Conservation (phyloP, 805 yeast species). For the Naumovozyma baii region DNA sequence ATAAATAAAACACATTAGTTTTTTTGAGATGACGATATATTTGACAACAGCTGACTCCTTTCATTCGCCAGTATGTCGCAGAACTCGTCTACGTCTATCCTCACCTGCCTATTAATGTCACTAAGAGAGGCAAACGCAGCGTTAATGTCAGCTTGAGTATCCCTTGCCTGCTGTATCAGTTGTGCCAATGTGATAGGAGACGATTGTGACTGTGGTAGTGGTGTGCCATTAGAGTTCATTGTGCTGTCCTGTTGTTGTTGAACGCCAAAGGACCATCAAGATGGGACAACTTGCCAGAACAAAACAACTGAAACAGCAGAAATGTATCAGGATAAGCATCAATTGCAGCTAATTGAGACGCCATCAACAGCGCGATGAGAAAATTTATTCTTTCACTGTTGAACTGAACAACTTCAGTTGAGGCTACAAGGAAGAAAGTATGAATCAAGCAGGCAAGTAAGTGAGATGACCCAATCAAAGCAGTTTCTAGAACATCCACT, state of each 20-base stretch:
- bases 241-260: too few species aligned
- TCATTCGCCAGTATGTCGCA: conserved; percentile 10
- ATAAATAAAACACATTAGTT: not conserved
- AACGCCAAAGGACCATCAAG: too few species aligned
- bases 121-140: conserved; percentile 12
- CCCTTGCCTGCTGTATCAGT: not conserved
- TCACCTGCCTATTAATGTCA: conserved; percentile 16
- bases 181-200: conserved; percentile 3
- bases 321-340: too few species aligned
- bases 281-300: not conserved
- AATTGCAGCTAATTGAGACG: too few species aligned
- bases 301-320: not conserved
- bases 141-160: conserved; percentile 19
- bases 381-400: not conserved
- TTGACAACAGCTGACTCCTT: too few species aligned
- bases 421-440: too few species aligned
- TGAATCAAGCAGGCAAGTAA: too few species aligned
- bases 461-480: not conserved
- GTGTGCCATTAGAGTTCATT: too few species aligned
- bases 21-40: not conserved
- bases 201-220: conserved; percentile 1
- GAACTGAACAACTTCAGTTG: too few species aligned
- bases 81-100: conserved; percentile 25
- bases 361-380: not conserved
- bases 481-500: conserved; percentile 11